Evolutionary conservation across 148 eudicot species (phyloP), one percentile per base, ranked within the genome.

Genomic region (Fagopyrum esculentum): DNA sequence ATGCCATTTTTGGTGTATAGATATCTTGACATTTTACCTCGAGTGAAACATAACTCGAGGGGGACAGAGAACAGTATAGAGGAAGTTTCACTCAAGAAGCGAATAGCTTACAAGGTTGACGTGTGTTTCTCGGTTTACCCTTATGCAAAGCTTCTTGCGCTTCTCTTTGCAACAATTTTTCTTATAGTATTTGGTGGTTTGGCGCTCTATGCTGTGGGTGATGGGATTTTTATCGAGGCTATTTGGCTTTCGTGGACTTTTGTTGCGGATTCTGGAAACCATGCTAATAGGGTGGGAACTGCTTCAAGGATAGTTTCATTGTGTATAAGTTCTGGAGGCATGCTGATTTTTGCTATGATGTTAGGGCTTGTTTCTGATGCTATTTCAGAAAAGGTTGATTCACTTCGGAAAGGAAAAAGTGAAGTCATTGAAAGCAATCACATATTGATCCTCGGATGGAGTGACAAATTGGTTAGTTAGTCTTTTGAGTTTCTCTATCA

Each of bases 321-420:
- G 61, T 85, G 89, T 78, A 89, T 93, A 74, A 93, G 89, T 81
- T 79, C 95, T 19, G 97, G 97, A 81, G 98, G 98, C 73, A 91
- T 93, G 98, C 90, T 93, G 63, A 89, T 91, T 78, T 93, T 93
- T 80, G 98, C 98, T 45, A 91, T 91, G 98, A 93, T 93, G 97
- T 80, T 93, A 71, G 98, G 98, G 46, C 97, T 93, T 71, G 91
- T 93, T 77, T 93, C 98, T 75, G 98, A 93, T 91, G 93, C 97
- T 77, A 93, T 93, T 68, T 91, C 98, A 19, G 97, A 93, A 75
- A 93, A 91, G 82, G 93, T 93, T 50, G 98, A 93, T 78, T 93
- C 98, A 29, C 77, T 93, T 77, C 86, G 98, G 47, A 93, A 93
- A 82, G 98, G 98, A 71, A 93, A 90, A 85, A 91, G 98, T 77